A percentile compares a stretch with the other conserved stretches of the same genome.
phyloP scores from a whole-genome alignment of 345 rosid genomes.

The Rhodamnia rubescens region DNA sequence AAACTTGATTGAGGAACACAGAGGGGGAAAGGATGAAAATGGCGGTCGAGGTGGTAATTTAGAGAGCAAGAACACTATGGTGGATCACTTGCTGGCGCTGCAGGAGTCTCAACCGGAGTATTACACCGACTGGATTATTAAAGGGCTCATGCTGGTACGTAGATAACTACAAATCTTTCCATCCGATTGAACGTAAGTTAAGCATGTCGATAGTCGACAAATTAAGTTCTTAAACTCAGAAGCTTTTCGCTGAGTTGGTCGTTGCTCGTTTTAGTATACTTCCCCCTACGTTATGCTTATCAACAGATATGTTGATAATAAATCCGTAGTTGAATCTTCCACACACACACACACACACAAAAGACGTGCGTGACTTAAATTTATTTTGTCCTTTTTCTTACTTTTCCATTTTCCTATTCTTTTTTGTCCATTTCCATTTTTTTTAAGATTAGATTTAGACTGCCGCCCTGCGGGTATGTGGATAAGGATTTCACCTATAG shows the following conservation, averaged over 20 bases:
- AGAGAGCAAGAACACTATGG: slow-evolving; percentile 18
- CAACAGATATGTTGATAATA: no score
- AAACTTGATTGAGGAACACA: slow-evolving; percentile 19
- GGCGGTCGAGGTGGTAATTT: neutral
- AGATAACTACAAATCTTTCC: neutral
- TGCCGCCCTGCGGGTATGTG: neutral
- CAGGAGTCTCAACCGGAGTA: slow-evolving; percentile 30
- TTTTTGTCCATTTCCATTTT: no score
- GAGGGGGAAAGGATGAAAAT: neutral
- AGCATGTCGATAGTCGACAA: no score
- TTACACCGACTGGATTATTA: slow-evolving; percentile 34
- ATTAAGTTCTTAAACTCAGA: no score
- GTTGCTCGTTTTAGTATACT: no score
- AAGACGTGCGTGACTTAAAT: no score
- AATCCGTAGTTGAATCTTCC: neutral
- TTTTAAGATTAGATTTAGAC: no score
- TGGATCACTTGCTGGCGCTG: slow-evolving; percentile 24
- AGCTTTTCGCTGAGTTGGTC: no score
- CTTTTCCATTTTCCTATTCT: no score
- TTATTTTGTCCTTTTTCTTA: no score
- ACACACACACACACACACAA: no score
- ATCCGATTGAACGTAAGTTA: neutral
- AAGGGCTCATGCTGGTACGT: slow-evolving; percentile 33
- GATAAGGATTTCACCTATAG: neutral
- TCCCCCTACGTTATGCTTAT: no score